Percentiles rank a stretch among this genome's conserved stretches.
These are phyloP conservation scores for Xylaria palmicola DNA, from an alignment of 495 filamentous ascomycete genomes.

Conservation along the genomic window DNA sequence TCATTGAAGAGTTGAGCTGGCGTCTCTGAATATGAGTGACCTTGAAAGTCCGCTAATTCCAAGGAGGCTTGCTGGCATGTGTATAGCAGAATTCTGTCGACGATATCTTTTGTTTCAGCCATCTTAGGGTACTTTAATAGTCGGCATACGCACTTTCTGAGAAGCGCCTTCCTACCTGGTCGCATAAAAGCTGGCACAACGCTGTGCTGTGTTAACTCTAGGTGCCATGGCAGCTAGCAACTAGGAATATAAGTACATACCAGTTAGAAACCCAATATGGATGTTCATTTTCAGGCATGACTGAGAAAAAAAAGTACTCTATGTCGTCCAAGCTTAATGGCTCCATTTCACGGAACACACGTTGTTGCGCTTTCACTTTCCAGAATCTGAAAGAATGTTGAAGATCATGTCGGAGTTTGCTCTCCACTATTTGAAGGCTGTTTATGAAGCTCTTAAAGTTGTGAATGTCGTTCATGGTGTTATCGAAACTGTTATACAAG, in stretches of 20 bases:
- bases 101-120: background rate
- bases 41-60: background rate
- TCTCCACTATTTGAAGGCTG: background rate
- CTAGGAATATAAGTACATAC: background rate
- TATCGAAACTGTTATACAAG: background rate
- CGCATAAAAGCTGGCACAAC: background rate
- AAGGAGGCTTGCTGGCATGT: background rate
- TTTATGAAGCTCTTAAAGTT: background rate
- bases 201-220: background rate
- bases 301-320: background rate
- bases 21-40: background rate
- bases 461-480: background rate
- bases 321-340: background rate
- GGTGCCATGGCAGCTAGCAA: background rate
- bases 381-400: background rate
- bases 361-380: background rate
- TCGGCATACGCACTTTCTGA: background rate
- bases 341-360: background rate
- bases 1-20: background rate
- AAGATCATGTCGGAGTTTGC: background rate
- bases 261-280: background rate
- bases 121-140: background rate
- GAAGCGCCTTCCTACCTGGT: background rate
- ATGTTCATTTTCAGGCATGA: background rate
- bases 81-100: background rate